These are phyloP conservation scores for Phialophora macrospora DNA, from an alignment of 2,329 filamentous ascomycete species.

Conservation along the genomic window DNA sequence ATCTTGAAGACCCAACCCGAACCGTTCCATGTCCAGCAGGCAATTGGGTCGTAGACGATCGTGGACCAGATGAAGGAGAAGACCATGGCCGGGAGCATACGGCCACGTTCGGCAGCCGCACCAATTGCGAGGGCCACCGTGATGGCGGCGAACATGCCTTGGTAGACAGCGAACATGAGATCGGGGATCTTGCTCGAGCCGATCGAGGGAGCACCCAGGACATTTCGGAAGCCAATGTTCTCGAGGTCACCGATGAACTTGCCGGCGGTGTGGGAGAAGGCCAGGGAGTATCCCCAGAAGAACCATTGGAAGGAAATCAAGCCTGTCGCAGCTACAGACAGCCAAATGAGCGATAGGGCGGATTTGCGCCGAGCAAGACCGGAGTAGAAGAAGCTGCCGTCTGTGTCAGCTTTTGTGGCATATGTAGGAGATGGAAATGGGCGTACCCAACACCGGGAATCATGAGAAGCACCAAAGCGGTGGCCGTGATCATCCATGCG, in stretches of 20 bases:
- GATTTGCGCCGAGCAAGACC: slow-evolving; percentile 88
- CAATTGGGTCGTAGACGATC: slow-evolving; percentile 87
- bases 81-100: slow-evolving; percentile 84
- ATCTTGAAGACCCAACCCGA: slow-evolving; percentile 78
- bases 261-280: slow-evolving; percentile 78
- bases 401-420: slow-evolving; percentile 23
- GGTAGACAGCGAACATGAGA: slow-evolving; percentile 81
- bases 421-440: not conserved
- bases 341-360: slow-evolving; percentile 81
- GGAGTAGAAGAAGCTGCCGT: slow-evolving; percentile 83
- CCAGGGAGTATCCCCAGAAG: slow-evolving; percentile 88
- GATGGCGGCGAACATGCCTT: slow-evolving; percentile 71
- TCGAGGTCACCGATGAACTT: slow-evolving; percentile 76
- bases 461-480: slow-evolving; percentile 86
- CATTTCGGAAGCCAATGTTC: slow-evolving; percentile 79
- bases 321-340: slow-evolving; percentile 79
- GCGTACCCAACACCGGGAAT: slow-evolving; percentile 79
- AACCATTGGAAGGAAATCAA: slow-evolving; percentile 92
- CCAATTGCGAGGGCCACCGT: slow-evolving; percentile 82
- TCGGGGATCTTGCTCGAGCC: slow-evolving; percentile 76
- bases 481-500: slow-evolving; percentile 75
- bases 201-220: slow-evolving; percentile 75
- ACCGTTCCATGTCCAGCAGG: slow-evolving; percentile 93
- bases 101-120: slow-evolving; percentile 82
- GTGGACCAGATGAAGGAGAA: slow-evolving; percentile 96